Percentiles rank a stretch among this genome's conserved stretches.
These are phyloP conservation scores for Cyclospora cayetanensis DNA, from an alignment of 169 alveolate species.

Conservation along the genomic window DNA sequence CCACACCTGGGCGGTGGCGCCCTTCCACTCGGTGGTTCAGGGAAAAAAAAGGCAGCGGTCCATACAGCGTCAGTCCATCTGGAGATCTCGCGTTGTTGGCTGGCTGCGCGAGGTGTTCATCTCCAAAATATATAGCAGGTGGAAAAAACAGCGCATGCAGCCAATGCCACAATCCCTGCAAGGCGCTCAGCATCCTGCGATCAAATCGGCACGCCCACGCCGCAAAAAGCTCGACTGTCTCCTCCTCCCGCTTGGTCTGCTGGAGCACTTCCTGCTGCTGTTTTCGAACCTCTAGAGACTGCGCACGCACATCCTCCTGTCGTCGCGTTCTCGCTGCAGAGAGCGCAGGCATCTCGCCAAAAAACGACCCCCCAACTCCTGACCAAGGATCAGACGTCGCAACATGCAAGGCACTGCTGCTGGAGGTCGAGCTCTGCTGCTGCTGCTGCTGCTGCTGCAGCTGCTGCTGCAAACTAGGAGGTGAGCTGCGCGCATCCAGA, in stretches of 20 bases:
- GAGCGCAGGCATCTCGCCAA: neutral
- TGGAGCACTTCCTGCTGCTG: neutral
- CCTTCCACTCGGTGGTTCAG: neutral
- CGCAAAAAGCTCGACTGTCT: too few relatives aligned
- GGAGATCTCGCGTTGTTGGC: neutral
- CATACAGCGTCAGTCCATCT: neutral
- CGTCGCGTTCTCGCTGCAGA: neutral
- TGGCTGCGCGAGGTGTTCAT: neutral
- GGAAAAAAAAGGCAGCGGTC: neutral
- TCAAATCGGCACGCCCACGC: neutral
- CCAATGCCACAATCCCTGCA: neutral
- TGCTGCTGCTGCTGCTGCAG: neutral
- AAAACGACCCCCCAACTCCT: neutral
- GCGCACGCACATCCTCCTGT: neutral
- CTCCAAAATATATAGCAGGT: neutral
- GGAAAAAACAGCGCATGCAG: neutral
- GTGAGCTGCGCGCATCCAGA: neutral
- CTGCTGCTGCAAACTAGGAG: neutral
- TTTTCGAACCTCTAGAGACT: neutral
- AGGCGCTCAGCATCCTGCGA: neutral
- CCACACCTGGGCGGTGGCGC: neutral
- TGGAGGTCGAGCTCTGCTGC: neutral
- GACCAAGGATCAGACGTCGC: neutral
- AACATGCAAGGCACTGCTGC: too few relatives aligned
- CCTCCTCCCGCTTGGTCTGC: neutral